A percentile compares a stretch with the other conserved stretches of the same genome.
Conservation (phyloP, 2,329 filamentous ascomycete genomes). For the Penicillium sp. region DNA sequence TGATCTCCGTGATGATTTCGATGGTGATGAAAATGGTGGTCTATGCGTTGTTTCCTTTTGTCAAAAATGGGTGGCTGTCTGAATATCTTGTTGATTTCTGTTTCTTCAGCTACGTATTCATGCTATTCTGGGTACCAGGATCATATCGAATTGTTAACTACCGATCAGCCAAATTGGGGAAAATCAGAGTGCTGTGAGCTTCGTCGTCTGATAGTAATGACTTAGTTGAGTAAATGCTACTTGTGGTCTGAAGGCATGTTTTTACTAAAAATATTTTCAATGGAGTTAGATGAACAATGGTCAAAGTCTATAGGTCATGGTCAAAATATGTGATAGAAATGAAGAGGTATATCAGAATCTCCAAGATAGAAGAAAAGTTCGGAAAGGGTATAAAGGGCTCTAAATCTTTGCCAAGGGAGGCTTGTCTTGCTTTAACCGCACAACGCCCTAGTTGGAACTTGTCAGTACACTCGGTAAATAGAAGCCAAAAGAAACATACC, state of each 20-base stretch:
- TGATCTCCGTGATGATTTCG: constrained; percentile 4
- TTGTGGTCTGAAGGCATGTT: neutral
- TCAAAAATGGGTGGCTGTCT: constrained; percentile 26
- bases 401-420: constrained; percentile 33
- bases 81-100: constrained; percentile 15
- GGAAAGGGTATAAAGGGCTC: constrained; percentile 2
- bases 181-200: neutral
- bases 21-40: neutral
- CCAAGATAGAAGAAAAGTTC: neutral
- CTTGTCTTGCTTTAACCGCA: constrained; percentile 46
- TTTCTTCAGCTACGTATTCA: neutral
- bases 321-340: constrained; percentile 6
- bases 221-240: neutral
- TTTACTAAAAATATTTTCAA: too few relatives aligned
- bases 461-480: constrained; percentile 12
- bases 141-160: too few relatives aligned
- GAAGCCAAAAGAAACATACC: constrained; percentile 30
- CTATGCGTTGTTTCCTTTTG: constrained; percentile 5
- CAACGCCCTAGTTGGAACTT: constrained; percentile 39
- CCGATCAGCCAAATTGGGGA: neutral
- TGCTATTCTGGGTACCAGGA: neutral
- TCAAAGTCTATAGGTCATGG: constrained; percentile 7
- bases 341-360: neutral
- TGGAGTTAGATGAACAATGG: neutral
- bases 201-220: too few relatives aligned